A percentile compares a stretch with the other conserved stretches of the same genome.
phyloP scores from a whole-genome alignment of 2,329 filamentous ascomycete genomes.

The Teratosphaeria epicoccoides region DNA sequence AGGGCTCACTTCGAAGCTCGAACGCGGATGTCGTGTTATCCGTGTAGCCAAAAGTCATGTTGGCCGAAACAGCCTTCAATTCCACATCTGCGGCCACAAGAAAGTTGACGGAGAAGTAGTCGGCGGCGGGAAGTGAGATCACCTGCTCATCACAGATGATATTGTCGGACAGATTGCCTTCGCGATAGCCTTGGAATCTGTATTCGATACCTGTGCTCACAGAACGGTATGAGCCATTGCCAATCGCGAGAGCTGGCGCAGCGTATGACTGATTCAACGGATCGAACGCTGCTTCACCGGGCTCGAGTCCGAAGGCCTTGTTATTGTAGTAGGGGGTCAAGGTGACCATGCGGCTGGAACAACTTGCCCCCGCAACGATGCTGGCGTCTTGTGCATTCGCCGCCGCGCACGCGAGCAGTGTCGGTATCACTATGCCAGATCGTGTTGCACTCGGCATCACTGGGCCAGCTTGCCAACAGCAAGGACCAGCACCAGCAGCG shows the following conservation, averaged over 20 bases:
- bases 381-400: not conserved
- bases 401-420: not conserved
- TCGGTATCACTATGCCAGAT: not conserved
- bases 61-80: constrained; percentile 25
- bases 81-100: constrained; percentile 30
- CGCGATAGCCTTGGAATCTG: constrained; percentile 28
- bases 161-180: constrained; percentile 28
- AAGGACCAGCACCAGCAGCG: not conserved
- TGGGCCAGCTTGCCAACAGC: not conserved
- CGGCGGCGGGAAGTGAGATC: constrained; percentile 22
- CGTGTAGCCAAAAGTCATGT: constrained; percentile 29
- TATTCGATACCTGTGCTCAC: constrained; percentile 25
- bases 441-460: not conserved
- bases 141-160: constrained; percentile 28
- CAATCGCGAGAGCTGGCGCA: constrained; percentile 26
- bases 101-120: constrained; percentile 31
- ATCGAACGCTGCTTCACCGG: constrained; percentile 29
- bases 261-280: constrained; percentile 29
- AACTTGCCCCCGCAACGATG: not conserved
- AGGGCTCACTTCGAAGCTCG: not conserved
- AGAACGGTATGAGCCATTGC: constrained; percentile 24
- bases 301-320: constrained; percentile 26
- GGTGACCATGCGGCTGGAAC: no score
- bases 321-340: constrained; percentile 25
- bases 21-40: constrained; percentile 24